These are phyloP conservation scores for Podaxis sp. DNA, from an alignment of 768 basidiomycete species.

Conservation along the genomic window DNA sequence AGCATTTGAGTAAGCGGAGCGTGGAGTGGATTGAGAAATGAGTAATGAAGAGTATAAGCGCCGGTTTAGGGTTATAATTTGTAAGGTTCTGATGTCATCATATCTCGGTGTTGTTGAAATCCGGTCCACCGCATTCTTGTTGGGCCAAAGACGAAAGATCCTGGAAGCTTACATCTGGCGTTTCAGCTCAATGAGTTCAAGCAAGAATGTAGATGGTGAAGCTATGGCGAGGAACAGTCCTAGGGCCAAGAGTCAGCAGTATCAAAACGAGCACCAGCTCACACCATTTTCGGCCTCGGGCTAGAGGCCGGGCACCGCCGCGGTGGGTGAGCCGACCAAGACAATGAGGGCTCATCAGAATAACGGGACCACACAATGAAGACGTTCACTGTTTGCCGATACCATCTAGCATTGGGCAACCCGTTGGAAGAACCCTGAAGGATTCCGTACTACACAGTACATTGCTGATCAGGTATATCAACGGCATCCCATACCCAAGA, in stretches of 20 bases:
- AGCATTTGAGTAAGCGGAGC: not conserved
- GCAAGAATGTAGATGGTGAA: not conserved
- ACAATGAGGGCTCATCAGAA: not conserved
- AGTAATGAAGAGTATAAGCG: not conserved
- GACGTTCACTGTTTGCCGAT: not conserved
- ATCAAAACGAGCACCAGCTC: too few relatives aligned
- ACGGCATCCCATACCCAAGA: not conserved
- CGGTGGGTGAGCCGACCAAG: not conserved
- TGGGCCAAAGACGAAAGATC: not conserved
- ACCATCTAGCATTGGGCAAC: too few relatives aligned
- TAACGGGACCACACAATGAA: not conserved
- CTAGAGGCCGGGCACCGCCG: not conserved
- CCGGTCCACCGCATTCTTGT: not conserved
- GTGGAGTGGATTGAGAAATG: not conserved
- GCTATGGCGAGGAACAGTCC: not conserved
- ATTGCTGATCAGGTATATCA: not conserved
- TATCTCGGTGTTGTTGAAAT: not conserved
- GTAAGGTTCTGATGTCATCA: conserved; percentile 7
- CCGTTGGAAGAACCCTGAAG: too few relatives aligned
- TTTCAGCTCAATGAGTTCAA: not conserved
- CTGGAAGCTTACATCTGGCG: not conserved
- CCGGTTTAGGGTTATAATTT: not conserved
- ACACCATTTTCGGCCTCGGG: not conserved
- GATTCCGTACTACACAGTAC: too few relatives aligned
- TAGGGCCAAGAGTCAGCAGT: too few relatives aligned